Evolutionary conservation across 2,329 filamentous ascomycete species (phyloP).

Genomic region (Fusarium oxysporum): DNA sequence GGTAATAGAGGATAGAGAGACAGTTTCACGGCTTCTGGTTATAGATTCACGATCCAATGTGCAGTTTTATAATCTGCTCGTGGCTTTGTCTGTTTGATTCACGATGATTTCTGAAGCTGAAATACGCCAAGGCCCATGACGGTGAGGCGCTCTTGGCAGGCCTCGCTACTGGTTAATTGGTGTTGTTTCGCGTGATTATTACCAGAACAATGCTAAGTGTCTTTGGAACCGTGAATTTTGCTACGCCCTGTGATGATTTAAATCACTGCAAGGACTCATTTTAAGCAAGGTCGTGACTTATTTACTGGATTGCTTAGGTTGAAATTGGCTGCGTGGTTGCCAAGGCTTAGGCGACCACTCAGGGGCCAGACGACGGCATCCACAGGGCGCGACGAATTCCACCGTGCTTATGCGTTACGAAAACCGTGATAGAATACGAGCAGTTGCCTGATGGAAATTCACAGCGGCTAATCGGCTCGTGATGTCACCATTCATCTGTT

Average conservation of each 20-base stretch:
- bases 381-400: background rate
- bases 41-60: accelerated
- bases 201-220: background rate
- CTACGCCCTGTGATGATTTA: background rate
- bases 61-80: accelerated
- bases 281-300: background rate
- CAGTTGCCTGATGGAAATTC: background rate
- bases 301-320: too few species aligned
- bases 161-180: background rate
- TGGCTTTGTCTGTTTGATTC: accelerated
- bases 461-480: background rate
- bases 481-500: accelerated
- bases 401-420: background rate
- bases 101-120: background rate
- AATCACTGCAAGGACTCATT: background rate
- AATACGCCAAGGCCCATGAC: accelerated
- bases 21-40: too few species aligned
- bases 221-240: too few species aligned
- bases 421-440: background rate
- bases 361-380: accelerated
- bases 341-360: background rate
- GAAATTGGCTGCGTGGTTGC: too few species aligned
- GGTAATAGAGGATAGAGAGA: background rate
- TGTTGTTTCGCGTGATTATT: background rate
- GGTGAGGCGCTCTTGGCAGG: background rate